A percentile compares a stretch with the other conserved stretches of the same genome.
These are phyloP conservation scores for Thelonectria olida DNA, from an alignment of 2,329 filamentous ascomycete species.

Conservation along the genomic window DNA sequence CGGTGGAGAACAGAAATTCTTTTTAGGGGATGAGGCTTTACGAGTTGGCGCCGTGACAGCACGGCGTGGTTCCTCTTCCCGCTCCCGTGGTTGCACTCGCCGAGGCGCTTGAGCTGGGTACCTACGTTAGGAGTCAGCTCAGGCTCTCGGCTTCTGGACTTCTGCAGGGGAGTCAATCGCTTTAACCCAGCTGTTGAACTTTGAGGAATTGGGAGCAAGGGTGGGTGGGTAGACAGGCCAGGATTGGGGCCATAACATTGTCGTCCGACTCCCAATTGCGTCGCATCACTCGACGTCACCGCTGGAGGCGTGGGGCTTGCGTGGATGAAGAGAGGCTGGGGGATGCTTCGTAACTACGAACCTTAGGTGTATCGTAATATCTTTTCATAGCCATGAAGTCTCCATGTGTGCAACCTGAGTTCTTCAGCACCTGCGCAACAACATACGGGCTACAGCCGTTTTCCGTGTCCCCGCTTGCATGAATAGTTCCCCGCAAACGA, in stretches of 20 bases:
- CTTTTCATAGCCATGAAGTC: not conserved
- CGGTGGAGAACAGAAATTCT: no score
- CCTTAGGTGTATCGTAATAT: no score
- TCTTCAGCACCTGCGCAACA: constrained; percentile 3
- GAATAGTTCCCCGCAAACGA: constrained; percentile 11
- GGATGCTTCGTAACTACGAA: not conserved
- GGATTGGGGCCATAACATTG: constrained; percentile 5
- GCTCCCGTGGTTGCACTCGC: not conserved
- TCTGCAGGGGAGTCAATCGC: not conserved
- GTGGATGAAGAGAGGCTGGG: constrained; percentile 5
- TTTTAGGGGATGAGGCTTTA: no score
- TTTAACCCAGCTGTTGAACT: not conserved
- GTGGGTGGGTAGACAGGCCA: not conserved
- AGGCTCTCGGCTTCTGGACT: not conserved
- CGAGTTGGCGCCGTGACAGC: no score
- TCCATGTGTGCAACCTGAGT: not conserved
- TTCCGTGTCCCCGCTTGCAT: constrained; percentile 1
- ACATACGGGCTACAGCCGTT: constrained; percentile 12
- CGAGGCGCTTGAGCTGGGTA: not conserved
- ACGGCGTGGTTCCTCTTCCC: constrained; percentile 20
- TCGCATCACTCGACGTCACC: constrained; percentile 24
- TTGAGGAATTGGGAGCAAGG: not conserved
- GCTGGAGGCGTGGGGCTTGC: constrained; percentile 11
- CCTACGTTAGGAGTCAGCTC: not conserved
- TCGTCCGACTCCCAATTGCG: constrained; percentile 12